A percentile compares a stretch with the other conserved stretches of the same genome.
phyloP scores from a whole-genome alignment of 1,139 yeast genomes.

The Scheffersomyces segobiensis region DNA sequence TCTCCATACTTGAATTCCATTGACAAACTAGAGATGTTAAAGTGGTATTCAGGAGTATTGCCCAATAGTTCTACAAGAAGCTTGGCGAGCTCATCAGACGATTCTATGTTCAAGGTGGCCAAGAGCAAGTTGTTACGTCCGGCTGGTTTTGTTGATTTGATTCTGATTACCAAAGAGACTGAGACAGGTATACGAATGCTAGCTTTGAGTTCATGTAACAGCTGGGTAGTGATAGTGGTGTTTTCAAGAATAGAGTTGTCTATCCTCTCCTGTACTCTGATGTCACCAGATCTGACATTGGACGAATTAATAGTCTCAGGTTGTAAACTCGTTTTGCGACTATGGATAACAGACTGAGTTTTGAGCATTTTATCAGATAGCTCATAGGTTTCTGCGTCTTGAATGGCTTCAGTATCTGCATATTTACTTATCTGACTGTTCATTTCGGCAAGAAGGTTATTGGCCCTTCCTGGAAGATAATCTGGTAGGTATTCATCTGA shows the following conservation, averaged over 20 bases:
- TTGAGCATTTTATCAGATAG: not conserved
- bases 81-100: conserved; percentile 44
- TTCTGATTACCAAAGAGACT: conserved; percentile 53
- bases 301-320: conserved; percentile 2
- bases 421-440: conserved; percentile 15
- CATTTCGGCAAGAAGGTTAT: conserved; percentile 27
- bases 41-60: conserved; percentile 20
- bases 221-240: not conserved
- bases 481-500: conserved; percentile 15
- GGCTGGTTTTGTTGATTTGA: conserved; percentile 59
- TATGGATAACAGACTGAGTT: not conserved
- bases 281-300: not conserved
- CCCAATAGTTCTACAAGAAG: conserved; percentile 10
- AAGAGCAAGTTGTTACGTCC: conserved; percentile 53
- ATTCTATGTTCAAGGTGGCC: conserved; percentile 57
- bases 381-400: not conserved
- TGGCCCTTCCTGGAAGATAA: conserved; percentile 20
- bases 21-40: conserved; percentile 41
- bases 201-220: conserved; percentile 10
- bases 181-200: conserved; percentile 37
- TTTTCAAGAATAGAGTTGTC: not conserved
- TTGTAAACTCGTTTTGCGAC: conserved; percentile 3
- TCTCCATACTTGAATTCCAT: conserved; percentile 42
- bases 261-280: not conserved
- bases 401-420: not conserved